Base-by-base conservation (phyloP, 2,329 filamentous ascomycete species). In the Arthrinium puccinioides region DNA sequence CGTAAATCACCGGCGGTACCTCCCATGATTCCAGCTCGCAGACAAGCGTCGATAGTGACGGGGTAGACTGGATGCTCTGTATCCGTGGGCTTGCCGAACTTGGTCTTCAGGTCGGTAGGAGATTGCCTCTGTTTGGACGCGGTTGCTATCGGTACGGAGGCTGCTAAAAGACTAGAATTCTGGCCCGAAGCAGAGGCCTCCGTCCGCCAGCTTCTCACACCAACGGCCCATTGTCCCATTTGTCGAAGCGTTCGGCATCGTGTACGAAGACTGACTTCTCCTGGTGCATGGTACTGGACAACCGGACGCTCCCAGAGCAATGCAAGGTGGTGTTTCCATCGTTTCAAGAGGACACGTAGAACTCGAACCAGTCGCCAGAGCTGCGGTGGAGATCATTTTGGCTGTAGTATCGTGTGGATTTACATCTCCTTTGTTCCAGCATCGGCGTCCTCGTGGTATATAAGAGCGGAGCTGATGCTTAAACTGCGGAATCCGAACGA, bases 41-140 rank as follows among this genome's bases (percentile, higher is more conserved):
- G 15, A 21, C 45, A 39, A 7, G 46, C 44, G 24, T 54, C 50
- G 15, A 54, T 44, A 2, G 42, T 45, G 31, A 44, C 37, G 14
- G 51, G 48, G 38, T 49, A 45, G 0, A 49, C 14, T 4, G 33
- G 21, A 19, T 48, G 46, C 2, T 20, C 3, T 3, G 32, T 37
- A 9, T 20, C 28, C 15, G 6, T 16, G 2, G 25, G 10, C 18
- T 25, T 25, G 5, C 13, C 13, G n/a, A 21, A 16, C 16, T 34
- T 16, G 14, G 23, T n/a, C 16, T 10, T 13, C 11, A 14, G 11
- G 18, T 15, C 26, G 18, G 26, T 27, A 11, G 16, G 9, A 33
- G 29, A 20, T 14, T 32, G 21, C n/a, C n/a, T 5, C 5, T 39
- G 29, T 16, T n/a, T 31, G 29, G 2, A 16, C 11, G 29, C 29